Conservation (phyloP, 2,329 filamentous ascomycete species). For the Fusarium globosum region DNA sequence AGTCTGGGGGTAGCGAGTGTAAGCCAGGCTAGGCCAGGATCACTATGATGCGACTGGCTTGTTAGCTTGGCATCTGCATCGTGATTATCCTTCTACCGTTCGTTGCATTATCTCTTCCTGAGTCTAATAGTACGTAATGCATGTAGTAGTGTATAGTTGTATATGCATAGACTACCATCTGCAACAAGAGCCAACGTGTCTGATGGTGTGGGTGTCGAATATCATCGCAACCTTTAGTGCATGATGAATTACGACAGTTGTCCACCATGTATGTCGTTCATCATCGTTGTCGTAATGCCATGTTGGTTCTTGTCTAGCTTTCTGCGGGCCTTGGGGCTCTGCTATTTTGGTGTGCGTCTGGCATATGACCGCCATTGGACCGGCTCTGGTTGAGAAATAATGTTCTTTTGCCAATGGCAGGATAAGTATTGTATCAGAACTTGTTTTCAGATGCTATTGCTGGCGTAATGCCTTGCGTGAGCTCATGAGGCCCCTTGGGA, state of each 20-base stretch:
- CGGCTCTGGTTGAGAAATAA: conserved; percentile 13
- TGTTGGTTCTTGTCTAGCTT: conserved; percentile 26
- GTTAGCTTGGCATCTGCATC: conserved; percentile 11
- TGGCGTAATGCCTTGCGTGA: neutral
- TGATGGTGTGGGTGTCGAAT: neutral
- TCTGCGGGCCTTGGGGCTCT: conserved; percentile 36
- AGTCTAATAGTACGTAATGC: neutral
- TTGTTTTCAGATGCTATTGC: conserved; percentile 1
- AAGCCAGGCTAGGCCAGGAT: conserved; percentile 2
- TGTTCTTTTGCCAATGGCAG: conserved; percentile 9
- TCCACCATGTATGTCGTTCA: neutral
- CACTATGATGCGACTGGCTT: conserved; percentile 11
- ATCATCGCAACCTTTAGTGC: conserved; percentile 10
- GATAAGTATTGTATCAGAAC: conserved; percentile 1
- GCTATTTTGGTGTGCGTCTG: conserved; percentile 8
- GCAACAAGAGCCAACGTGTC: conserved; percentile 16
- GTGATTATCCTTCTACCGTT: neutral
- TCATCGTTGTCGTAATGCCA: conserved; percentile 20
- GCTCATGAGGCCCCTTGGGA: neutral
- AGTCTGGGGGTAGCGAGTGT: conserved; percentile 21
- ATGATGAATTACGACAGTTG: conserved; percentile 10
- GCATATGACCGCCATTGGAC: conserved; percentile 29
- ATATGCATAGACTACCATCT: conserved; percentile 16
- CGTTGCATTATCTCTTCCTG: neutral
- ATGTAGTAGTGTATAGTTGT: neutral